A percentile compares a stretch with the other conserved stretches of the same genome.
Evolutionary conservation across 139 green algal genomes (phyloP).

Genomic region (Diplosphaera chodatii): DNA sequence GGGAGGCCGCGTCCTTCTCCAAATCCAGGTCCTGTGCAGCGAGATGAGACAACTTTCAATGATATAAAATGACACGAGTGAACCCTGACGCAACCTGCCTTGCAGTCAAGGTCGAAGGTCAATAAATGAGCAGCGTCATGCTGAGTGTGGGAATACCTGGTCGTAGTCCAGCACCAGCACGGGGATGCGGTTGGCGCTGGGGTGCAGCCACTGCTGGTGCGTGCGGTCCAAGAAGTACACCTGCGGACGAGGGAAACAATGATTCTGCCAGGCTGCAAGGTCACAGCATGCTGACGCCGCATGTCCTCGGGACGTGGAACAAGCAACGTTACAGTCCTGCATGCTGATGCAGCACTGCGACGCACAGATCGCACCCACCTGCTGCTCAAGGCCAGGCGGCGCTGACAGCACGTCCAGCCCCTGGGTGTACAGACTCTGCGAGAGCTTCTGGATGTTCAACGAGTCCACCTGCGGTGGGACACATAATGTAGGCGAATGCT

Average conservation of each 20-base stretch:
- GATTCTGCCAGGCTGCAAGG: not conserved
- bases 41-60: too few species aligned
- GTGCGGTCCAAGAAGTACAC: slow-evolving; percentile 11
- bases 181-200: slow-evolving; percentile 34
- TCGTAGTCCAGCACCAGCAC: slow-evolving; percentile 71
- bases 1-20: slow-evolving; percentile 44
- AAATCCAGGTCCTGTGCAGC: slow-evolving; percentile 43
- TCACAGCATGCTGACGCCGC: too few species aligned
- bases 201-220: slow-evolving; percentile 14
- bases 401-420: not conserved
- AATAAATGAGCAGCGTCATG: too few species aligned
- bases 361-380: not conserved
- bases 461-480: not conserved
- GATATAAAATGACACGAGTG: too few species aligned
- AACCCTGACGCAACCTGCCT: too few species aligned
- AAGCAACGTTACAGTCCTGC: too few species aligned
- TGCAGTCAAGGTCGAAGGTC: too few species aligned
- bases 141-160: too few species aligned
- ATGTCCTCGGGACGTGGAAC: too few species aligned
- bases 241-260: slow-evolving; percentile 1
- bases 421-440: not conserved
- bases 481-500: too few species aligned
- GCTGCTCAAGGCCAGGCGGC: not conserved
- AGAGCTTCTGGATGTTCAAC: not conserved
- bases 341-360: not conserved